These are phyloP conservation scores for Pyrenula massariospora DNA, from an alignment of 495 filamentous ascomycete genomes.

Conservation along the genomic window DNA sequence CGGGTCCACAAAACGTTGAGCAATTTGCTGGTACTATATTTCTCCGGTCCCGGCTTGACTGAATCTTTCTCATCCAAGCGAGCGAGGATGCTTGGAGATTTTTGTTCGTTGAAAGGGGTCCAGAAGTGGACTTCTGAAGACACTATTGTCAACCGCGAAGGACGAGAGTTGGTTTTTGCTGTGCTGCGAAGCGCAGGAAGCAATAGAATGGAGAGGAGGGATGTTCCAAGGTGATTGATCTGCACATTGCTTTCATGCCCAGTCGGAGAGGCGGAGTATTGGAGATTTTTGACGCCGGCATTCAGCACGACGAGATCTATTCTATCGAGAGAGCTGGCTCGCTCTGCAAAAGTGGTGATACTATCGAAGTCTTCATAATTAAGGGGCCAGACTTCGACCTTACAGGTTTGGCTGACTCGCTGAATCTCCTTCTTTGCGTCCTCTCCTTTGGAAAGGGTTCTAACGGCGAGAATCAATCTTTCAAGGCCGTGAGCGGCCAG, in stretches of 20 bases:
- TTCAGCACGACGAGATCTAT: neutral
- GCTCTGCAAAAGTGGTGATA: neutral
- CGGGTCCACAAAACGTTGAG: constrained; percentile 10
- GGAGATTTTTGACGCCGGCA: constrained; percentile 1
- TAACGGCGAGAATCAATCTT: constrained; percentile 15
- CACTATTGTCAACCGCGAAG: neutral
- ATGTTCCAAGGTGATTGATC: constrained; percentile 24
- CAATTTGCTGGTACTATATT: constrained; percentile 9
- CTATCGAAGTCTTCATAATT: neutral
- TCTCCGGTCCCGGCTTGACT: constrained; percentile 1
- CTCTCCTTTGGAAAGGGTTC: constrained; percentile 12
- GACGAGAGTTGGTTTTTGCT: neutral
- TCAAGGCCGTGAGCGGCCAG: constrained; percentile 5
- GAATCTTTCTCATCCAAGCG: constrained; percentile 1
- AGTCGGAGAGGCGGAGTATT: constrained; percentile 9
- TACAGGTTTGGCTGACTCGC: neutral
- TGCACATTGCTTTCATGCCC: constrained; percentile 21
- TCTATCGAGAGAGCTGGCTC: neutral
- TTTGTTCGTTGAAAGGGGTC: constrained; percentile 2
- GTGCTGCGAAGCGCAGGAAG: neutral
- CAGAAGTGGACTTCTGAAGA: constrained; percentile 1
- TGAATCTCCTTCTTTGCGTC: constrained; percentile 3
- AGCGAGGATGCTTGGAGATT: neutral
- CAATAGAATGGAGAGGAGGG: constrained; percentile 8
- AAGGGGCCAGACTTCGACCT: neutral